Base-by-base conservation (phyloP, 305 asterid species). In the Fraxinus floribunda region DNA sequence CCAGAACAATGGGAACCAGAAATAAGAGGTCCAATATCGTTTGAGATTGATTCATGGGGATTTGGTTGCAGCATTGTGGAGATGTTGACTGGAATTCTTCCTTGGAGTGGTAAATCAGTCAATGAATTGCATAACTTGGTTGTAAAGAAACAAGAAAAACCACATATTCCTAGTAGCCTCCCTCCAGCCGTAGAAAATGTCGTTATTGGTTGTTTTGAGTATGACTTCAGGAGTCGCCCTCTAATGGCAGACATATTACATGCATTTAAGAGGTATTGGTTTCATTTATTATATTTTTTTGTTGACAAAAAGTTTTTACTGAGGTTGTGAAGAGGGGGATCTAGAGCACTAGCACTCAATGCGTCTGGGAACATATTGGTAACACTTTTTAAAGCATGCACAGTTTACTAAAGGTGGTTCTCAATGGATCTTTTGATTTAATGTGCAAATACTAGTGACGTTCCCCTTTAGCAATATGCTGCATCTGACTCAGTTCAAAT, bases 1-100 rank as follows among this genome's bases (percentile, higher is more conserved):
- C 95, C 94, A 0, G 95, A 92, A 87, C 95, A 90, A 72, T 92
- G 95, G 95, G 82, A 90, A 79, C 95, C 94, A 7, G 92, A 86
- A 81, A 86, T 87, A 29, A 89, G 94, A 87, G 94, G 95, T 46
- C 95, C 94, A 46, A 84, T 92, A 80, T 83, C 93, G 49, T 80
- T 82, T 7, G 95, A 92, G 89, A 88, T 92, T 0, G 95, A 92
- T 84, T 87, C 95, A 20, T 92, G 95, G 95, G 95, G 94, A 79
- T 90, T 92, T 57, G 91, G 92, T 38, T 89, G 93, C 87, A 88
- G 93, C 84, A 83, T 92, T 72, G 85, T 90, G 52, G 95, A 92
- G 85, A 90, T 90, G 93, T 79, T 92, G 88, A 90, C 92, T 16
- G 95, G 94, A 11, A 52, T 80, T 57, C 92, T 85, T 15, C 93